Evolutionary conservation across 306 rosid genomes (phyloP).

Genomic region (Corylus heterophylla): DNA sequence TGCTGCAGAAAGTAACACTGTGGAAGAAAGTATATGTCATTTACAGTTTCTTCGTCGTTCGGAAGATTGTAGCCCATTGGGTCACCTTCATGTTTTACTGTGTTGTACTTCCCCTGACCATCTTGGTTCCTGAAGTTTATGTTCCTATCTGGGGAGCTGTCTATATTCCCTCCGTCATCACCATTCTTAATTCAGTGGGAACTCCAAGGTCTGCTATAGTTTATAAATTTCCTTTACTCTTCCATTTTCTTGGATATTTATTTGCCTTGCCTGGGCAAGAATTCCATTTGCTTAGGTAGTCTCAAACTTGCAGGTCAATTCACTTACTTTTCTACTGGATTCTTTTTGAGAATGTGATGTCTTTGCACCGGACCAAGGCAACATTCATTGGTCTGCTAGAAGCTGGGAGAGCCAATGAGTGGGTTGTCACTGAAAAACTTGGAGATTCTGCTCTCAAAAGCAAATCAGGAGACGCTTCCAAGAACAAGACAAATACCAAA

Average conservation of each 20-base stretch:
- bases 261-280: neutral
- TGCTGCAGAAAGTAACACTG: conserved; percentile 72
- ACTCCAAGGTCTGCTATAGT: conserved; percentile 80
- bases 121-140: conserved; percentile 91
- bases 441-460: conserved; percentile 78
- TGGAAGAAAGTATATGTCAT: conserved; percentile 98
- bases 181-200: conserved; percentile 97
- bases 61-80: conserved; percentile 93
- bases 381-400: conserved; percentile 83
- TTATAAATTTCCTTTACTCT: neutral
- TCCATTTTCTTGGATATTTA: neutral
- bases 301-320: conserved; percentile 65
- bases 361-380: conserved; percentile 96
- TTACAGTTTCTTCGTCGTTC: conserved; percentile 95
- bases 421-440: conserved; percentile 98
- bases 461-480: conserved; percentile 68
- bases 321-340: conserved; percentile 97
- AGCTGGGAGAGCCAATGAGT: conserved; percentile 85
- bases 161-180: conserved; percentile 92
- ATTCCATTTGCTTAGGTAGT: conserved; percentile 9
- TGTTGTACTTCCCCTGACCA: conserved; percentile 89
- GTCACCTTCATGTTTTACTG: conserved; percentile 95
- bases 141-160: conserved; percentile 99
- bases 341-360: conserved; percentile 97
- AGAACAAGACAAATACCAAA: conserved; percentile 61